Evolutionary conservation across 2,329 filamentous ascomycete species (phyloP), one percentile per base, ranked within the genome.

Genomic region (Rhinocladiella similis): DNA sequence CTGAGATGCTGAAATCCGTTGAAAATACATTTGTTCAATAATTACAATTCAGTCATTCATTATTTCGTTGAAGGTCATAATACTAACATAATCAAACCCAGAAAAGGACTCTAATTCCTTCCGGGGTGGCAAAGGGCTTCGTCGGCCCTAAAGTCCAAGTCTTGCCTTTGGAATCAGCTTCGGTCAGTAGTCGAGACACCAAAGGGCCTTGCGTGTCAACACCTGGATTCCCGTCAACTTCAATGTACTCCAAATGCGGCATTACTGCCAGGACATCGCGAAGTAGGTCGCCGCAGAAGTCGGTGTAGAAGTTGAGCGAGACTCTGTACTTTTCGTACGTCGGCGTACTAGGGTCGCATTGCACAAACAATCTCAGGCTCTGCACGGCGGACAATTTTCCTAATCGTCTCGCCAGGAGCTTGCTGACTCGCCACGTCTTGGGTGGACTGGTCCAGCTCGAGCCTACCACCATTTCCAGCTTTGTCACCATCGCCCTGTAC

Each of bases 391-490:
- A 53, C 16, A 65, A 47, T 39, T 47, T 57, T 38, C 50, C 56
- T 12, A 67, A 49, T 27, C 57, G 55, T 13, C 62, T 70, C 0
- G 82, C 80, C 6, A 85, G 71, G 1, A 72, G 64, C 13, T 72
- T 68, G 47, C 77, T 75, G 14, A 82, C 77, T 16, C 75, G 75
- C 78, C 83, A 85, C 52, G 75, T 75, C 49, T 72, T 73, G 13
- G 83, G 83, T 20, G 82, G 81, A 38, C 73, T 73, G 3, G 75
- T 81, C 80, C 83, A 86, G 53, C 82, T 82, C 2, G 81, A 81
- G 0, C 83, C 83, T 3, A 86, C 69, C 3, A 82, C 76, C 59
- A 86, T 68, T 67, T 85, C 82, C 38, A 85, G 66, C 3, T 76
- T 77, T 12, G 76, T 78, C 52, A 86, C 72, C 22, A 73, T 75